Percentiles rank a stretch among this genome's conserved stretches.
These are phyloP conservation scores for Verticillium klebahnii DNA, from an alignment of 2,329 filamentous ascomycete species.

Conservation along the genomic window DNA sequence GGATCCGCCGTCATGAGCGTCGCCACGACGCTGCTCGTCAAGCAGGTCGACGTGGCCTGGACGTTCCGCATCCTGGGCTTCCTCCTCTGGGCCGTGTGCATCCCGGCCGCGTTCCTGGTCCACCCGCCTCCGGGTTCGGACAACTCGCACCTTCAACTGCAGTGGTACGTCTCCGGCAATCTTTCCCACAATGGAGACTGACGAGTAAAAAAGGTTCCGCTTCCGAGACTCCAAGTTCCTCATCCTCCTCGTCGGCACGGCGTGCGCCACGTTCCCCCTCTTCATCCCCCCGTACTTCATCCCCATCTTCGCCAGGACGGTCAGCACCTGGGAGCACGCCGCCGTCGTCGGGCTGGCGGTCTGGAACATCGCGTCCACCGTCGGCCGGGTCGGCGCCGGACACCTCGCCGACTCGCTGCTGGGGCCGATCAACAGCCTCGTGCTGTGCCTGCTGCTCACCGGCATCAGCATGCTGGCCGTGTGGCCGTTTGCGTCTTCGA, in stretches of 20 bases:
- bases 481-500: slow-evolving; percentile 20
- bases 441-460: slow-evolving; percentile 18
- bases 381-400: slow-evolving; percentile 19
- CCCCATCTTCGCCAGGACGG: slow-evolving; percentile 18
- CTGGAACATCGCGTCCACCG: slow-evolving; percentile 21
- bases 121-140: slow-evolving; percentile 5
- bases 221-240: slow-evolving; percentile 18
- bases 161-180: slow-evolving; percentile 14
- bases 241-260: slow-evolving; percentile 16
- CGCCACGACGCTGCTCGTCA: slow-evolving; percentile 15
- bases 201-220: slow-evolving; percentile 15
- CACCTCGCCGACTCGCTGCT: slow-evolving; percentile 19
- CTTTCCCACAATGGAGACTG: too few species aligned
- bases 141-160: slow-evolving; percentile 9
- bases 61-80: slow-evolving; percentile 21
- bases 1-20: slow-evolving; percentile 21
- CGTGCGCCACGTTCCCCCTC: slow-evolving; percentile 19
- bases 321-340: slow-evolving; percentile 14
- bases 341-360: slow-evolving; percentile 17
- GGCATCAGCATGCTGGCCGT: slow-evolving; percentile 17
- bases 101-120: slow-evolving; percentile 18
- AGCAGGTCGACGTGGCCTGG: slow-evolving; percentile 18
- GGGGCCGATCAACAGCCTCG: slow-evolving; percentile 20
- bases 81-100: slow-evolving; percentile 20
- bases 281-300: slow-evolving; percentile 24